Conservation (phyloP, 257 asterid genomes). For the Galeopsis tetrahit region DNA sequence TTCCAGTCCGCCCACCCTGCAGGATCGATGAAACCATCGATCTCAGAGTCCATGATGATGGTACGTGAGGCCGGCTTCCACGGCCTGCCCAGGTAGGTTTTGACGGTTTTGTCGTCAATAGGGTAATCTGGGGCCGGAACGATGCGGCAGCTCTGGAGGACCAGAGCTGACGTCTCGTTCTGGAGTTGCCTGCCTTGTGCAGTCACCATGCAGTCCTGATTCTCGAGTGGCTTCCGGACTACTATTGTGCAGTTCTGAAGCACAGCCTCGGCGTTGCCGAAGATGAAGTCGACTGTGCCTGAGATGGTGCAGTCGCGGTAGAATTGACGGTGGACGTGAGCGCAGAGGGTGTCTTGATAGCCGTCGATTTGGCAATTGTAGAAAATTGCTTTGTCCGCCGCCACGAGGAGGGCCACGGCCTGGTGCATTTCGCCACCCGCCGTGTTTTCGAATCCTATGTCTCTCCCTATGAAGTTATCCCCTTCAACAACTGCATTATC, state of each 20-base stretch:
- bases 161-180: slow-evolving; percentile 50
- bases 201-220: slow-evolving; percentile 63
- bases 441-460: slow-evolving; percentile 70
- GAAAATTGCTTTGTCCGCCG: slow-evolving; percentile 70
- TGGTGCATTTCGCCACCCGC: slow-evolving; percentile 69
- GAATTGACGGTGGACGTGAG: slow-evolving; percentile 76
- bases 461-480: slow-evolving; percentile 64
- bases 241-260: slow-evolving; percentile 62
- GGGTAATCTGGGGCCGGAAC: slow-evolving; percentile 45
- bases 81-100: slow-evolving; percentile 61
- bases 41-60: slow-evolving; percentile 48
- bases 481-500: slow-evolving; percentile 62
- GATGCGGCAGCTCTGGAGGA: slow-evolving; percentile 56
- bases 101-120: slow-evolving; percentile 24
- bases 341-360: slow-evolving; percentile 79
- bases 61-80: slow-evolving; percentile 66
- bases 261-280: slow-evolving; percentile 71
- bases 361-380: slow-evolving; percentile 76
- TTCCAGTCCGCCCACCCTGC: slow-evolving; percentile 70
- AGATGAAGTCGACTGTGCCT: slow-evolving; percentile 86
- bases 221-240: slow-evolving; percentile 54
- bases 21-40: slow-evolving; percentile 53
- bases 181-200: slow-evolving; percentile 59
- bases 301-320: slow-evolving; percentile 74
- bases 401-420: slow-evolving; percentile 80